phyloP scores from a whole-genome alignment of 257 asterid species.

The Lavandula angustifolia region DNA sequence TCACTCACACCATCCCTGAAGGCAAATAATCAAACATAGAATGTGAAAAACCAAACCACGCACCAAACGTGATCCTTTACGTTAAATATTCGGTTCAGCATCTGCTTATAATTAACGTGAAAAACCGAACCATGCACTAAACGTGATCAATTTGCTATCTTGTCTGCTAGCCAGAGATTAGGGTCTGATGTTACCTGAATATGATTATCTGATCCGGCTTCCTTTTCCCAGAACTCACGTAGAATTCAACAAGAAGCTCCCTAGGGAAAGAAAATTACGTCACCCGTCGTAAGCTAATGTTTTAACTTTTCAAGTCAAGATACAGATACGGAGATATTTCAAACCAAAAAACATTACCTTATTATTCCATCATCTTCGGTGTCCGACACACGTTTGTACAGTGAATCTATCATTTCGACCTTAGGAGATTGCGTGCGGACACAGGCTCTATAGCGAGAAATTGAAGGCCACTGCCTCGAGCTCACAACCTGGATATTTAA shows the following conservation, averaged over 20 bases:
- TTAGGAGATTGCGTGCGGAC: constrained; percentile 71
- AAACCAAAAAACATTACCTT: constrained; percentile 37
- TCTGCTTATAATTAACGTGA: no score
- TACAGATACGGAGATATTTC: neutral
- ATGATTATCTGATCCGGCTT: constrained; percentile 67
- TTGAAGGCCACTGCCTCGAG: constrained; percentile 69
- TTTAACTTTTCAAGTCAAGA: neutral
- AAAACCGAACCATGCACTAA: no score
- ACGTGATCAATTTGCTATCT: no score
- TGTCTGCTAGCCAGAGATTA: no score
- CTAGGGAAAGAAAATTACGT: constrained; percentile 33
- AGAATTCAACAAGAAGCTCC: constrained; percentile 61
- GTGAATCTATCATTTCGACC: constrained; percentile 62
- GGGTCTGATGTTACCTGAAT: constrained; percentile 44
- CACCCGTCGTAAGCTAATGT: neutral
- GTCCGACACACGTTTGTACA: constrained; percentile 45
- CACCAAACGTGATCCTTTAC: neutral
- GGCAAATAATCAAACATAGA: neutral
- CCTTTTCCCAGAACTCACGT: constrained; percentile 34
- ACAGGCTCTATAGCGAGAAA: constrained; percentile 65
- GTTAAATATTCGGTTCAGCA: no score
- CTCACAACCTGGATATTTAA: constrained; percentile 55
- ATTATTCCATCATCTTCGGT: constrained; percentile 55
- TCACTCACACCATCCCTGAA: constrained; percentile 93
- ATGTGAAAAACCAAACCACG: neutral